These are phyloP conservation scores for Heterobasidion parviporum DNA, from an alignment of 1,284 basidiomycete species.

Conservation along the genomic window DNA sequence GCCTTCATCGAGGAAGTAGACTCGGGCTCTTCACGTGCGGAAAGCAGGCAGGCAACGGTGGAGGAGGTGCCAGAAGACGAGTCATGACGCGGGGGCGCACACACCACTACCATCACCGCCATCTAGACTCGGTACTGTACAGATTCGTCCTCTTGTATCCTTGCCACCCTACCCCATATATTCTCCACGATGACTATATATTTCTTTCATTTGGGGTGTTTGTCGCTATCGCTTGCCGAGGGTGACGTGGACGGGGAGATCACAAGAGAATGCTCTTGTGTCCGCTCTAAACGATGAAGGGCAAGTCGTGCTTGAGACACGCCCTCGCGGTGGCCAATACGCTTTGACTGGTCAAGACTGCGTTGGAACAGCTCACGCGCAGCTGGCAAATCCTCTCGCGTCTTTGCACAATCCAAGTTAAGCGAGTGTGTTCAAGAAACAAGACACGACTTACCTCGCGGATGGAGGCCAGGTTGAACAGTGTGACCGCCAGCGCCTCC, in stretches of 20 bases:
- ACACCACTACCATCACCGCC: not conserved
- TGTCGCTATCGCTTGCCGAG: not conserved
- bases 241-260: not conserved
- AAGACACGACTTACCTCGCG: constrained; percentile 27
- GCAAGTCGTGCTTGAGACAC: constrained; percentile 40
- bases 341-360: constrained; percentile 40
- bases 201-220: constrained; percentile 4
- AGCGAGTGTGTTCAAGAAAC: not conserved
- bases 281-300: constrained; percentile 28
- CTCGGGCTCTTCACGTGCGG: constrained; percentile 45
- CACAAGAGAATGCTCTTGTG: not conserved
- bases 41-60: constrained; percentile 44
- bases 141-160: constrained; percentile 1
- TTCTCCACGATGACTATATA: constrained; percentile 3
- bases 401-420: constrained; percentile 24
- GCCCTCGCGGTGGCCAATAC: constrained; percentile 43
- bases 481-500: constrained; percentile 44
- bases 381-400: constrained; percentile 36
- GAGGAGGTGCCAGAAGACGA: constrained; percentile 26
- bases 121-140: not conserved
- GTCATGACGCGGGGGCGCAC: constrained; percentile 12
- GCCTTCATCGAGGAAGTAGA: constrained; percentile 51
- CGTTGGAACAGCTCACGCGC: constrained; percentile 37
- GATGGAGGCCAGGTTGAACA: constrained; percentile 54
- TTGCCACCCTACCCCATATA: not conserved